Conservation (phyloP, 1,284 basidiomycete genomes). For the Tranzscheliella williamsii region DNA sequence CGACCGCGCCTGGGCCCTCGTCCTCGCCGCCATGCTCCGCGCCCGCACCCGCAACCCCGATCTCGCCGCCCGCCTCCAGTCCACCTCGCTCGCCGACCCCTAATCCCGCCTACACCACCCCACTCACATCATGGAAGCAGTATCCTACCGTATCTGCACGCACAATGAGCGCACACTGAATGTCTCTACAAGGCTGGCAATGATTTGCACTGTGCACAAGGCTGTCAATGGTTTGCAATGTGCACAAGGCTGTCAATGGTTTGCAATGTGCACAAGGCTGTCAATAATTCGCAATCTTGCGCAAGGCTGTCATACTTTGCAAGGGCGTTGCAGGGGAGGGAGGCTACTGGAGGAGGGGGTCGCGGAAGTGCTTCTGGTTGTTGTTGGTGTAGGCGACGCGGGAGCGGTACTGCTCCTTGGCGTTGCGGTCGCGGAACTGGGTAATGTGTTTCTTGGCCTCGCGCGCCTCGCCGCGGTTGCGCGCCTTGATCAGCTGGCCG, state of each 20-base stretch:
- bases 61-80: background rate
- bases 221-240: too few relatives aligned
- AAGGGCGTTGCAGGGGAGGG: background rate
- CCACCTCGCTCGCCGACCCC: too few relatives aligned
- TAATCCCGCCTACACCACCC: too few relatives aligned
- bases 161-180: too few relatives aligned
- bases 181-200: too few relatives aligned
- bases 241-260: background rate
- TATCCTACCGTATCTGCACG: too few relatives aligned
- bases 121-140: too few relatives aligned
- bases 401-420: slow-evolving; percentile 82
- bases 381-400: slow-evolving; percentile 63
- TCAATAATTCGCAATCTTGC: background rate
- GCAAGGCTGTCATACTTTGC: background rate
- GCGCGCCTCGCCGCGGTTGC: slow-evolving; percentile 88
- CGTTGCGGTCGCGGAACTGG: slow-evolving; percentile 80
- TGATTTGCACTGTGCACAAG: too few relatives aligned
- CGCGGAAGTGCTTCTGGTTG: slow-evolving; percentile 60
- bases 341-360: slow-evolving; percentile 53
- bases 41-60: background rate
- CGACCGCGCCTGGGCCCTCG: slow-evolving; percentile 28
- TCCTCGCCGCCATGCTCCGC: slow-evolving; percentile 20
- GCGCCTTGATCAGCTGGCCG: slow-evolving; percentile 57
- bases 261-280: background rate
- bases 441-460: slow-evolving; percentile 86